These are phyloP conservation scores for Hortiboletus flavorubellus DNA, from an alignment of 768 basidiomycete genomes.

Conservation along the genomic window DNA sequence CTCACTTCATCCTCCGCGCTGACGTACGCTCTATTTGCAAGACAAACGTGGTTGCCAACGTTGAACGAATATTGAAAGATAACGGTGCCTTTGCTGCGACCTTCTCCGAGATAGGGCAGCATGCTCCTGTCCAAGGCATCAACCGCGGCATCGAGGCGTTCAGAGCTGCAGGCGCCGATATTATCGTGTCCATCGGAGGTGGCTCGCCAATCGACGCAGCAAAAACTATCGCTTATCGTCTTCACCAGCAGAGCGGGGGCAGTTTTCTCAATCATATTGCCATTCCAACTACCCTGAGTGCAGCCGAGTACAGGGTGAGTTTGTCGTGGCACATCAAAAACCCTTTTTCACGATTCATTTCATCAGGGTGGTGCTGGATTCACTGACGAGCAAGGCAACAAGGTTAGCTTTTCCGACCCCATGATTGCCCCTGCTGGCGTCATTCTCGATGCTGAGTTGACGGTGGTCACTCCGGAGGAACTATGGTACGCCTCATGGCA, in stretches of 20 bases:
- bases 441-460: slow-evolving; percentile 75
- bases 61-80: slow-evolving; percentile 48
- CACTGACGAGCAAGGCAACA: slow-evolving; percentile 65
- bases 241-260: slow-evolving; percentile 55
- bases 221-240: slow-evolving; percentile 65
- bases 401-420: slow-evolving; percentile 51
- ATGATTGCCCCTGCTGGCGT: slow-evolving; percentile 67
- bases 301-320: slow-evolving; percentile 68
- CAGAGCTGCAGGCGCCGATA: slow-evolving; percentile 56
- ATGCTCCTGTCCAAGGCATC: slow-evolving; percentile 68
- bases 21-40: slow-evolving; percentile 12
- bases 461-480: slow-evolving; percentile 66
- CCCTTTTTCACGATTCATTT: slow-evolving; percentile 1
- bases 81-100: slow-evolving; percentile 60
- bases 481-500: slow-evolving; percentile 51
- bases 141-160: slow-evolving; percentile 52
- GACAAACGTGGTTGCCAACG: slow-evolving; percentile 24
- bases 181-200: slow-evolving; percentile 73
- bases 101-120: slow-evolving; percentile 72
- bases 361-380: slow-evolving; percentile 63
- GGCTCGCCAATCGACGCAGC: slow-evolving; percentile 79
- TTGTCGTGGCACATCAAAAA: neutral
- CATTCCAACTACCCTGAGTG: slow-evolving; percentile 79
- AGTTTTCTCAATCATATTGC: slow-evolving; percentile 63
- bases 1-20: neutral